Evolutionary conservation across 23 red algal species (phyloP), one percentile per base, ranked within the genome.

Genomic region (Gracilariopsis chorda): DNA sequence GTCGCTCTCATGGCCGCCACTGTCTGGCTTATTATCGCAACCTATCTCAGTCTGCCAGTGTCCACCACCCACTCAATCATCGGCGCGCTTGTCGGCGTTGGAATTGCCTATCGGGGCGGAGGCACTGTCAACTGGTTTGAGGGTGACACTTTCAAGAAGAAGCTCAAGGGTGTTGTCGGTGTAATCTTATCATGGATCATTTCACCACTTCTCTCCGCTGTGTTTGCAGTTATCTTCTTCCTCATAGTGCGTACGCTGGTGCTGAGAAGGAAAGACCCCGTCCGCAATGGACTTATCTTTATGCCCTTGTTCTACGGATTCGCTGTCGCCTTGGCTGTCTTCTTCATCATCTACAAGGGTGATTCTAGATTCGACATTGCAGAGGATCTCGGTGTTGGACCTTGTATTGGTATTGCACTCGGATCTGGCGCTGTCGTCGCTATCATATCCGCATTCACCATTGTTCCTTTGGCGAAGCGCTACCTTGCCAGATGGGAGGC

Each of bases 31-130:
- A 84, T 89, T 55, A 24, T 94, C 17, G 95, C 95, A 16, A 98
- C 95, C 14, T 85, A 59, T n/a, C 77, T 91, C 41, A 78, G 53
- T 19, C 91, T 98, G 46, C 95, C 95, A 30, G 95, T 98, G 42
- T 95, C 92, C 44, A 94, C 95, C 21, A 98, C 95, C 17, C 95
- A 98, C 52, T 88, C 86, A 21, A 88, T 98, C 21, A 92, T 98
- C 33, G 95, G 95, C n/a, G 64, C 74, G 1, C 74, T 94, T 3
- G 48, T 98, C 47, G 90, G 90, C 34, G 62, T 86, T 32, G 90
- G 80, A 2, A 24, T 93, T 28, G 83, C 81, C 1, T 93, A 57
- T 55, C 64, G 90, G 16, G 90, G 90, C n/a, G 57, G 60, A 3
- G n/a, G 21, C 9, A 80, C 90, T 2, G 90, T 93, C 11, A 53